A percentile compares a stretch with the other conserved stretches of the same genome.
phyloP scores from a whole-genome alignment of 2,329 filamentous ascomycete genomes.

The Calonectria hongkongensis region DNA sequence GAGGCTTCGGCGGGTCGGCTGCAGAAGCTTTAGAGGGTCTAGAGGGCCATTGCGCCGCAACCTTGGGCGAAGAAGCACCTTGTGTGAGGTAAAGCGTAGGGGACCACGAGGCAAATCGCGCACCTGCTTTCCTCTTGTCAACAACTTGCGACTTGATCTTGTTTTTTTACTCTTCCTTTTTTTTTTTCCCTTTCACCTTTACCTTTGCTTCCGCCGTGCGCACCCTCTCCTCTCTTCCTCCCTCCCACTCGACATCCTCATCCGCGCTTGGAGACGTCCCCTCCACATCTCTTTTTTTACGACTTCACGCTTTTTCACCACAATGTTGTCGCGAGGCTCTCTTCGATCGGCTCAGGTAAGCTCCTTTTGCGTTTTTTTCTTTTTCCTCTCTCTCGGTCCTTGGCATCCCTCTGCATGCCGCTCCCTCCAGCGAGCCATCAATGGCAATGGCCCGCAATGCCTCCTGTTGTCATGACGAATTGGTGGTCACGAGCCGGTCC shows the following conservation, averaged over 20 bases:
- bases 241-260: constrained; percentile 27
- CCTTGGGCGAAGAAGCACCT: constrained; percentile 39
- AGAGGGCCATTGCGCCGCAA: constrained; percentile 39
- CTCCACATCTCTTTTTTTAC: constrained; percentile 31
- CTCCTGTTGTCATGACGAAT: constrained; percentile 39
- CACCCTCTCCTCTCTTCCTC: constrained; percentile 26
- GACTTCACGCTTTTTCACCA: constrained; percentile 52
- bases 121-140: constrained; percentile 34
- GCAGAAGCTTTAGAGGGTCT: constrained; percentile 20
- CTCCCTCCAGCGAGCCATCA: neutral
- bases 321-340: constrained; percentile 77
- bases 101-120: constrained; percentile 53
- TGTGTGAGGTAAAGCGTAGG: constrained; percentile 37
- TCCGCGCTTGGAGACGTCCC: constrained; percentile 29
- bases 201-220: constrained; percentile 5
- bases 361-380: constrained; percentile 43
- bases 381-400: constrained; percentile 31
- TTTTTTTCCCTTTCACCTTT: constrained; percentile 30
- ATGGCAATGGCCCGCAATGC: constrained; percentile 8
- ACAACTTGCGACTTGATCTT: constrained; percentile 30
- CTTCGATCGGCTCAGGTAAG: constrained; percentile 75
- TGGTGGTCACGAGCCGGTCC: constrained; percentile 22
- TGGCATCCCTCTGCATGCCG: constrained; percentile 9
- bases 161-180: constrained; percentile 44
- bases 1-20: constrained; percentile 23